These are phyloP conservation scores for Thuja plicata DNA, from an alignment of 83 land plant genomes.

Conservation along the genomic window DNA sequence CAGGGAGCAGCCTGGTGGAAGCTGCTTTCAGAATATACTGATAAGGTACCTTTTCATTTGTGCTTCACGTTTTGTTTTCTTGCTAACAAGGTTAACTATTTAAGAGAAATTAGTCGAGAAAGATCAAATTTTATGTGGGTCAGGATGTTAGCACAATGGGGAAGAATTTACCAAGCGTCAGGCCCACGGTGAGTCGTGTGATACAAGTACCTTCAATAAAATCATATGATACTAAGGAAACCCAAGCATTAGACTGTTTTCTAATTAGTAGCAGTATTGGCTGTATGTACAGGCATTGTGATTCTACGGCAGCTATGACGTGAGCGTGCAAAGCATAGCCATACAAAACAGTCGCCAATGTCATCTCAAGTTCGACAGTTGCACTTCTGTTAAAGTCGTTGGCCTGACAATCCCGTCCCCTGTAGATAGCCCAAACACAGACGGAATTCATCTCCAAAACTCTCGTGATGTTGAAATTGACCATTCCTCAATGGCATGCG, in stretches of 20 bases:
- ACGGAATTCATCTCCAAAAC: slow-evolving; percentile 4
- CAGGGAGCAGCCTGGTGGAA: slow-evolving; percentile 57
- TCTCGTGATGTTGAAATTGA: not conserved
- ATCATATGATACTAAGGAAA: too few relatives aligned
- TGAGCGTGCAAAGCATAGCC: slow-evolving; percentile 31
- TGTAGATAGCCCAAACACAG: not conserved
- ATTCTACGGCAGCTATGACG: slow-evolving; percentile 48
- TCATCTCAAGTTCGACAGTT: slow-evolving; percentile 59
- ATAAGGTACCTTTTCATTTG: not conserved
- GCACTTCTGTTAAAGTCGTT: slow-evolving; percentile 26
- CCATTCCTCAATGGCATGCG: not conserved
- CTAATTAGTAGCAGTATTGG: not conserved
- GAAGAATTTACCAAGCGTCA: not conserved
- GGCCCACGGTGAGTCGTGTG: not conserved
- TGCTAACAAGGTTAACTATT: not conserved
- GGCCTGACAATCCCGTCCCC: not conserved
- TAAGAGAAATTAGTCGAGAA: not conserved
- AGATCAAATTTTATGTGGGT: not conserved
- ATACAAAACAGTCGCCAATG: slow-evolving; percentile 49
- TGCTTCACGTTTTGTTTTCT: not conserved
- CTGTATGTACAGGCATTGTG: slow-evolving; percentile 29
- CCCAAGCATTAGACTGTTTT: not conserved
- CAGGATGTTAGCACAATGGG: not conserved
- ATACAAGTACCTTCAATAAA: not conserved
- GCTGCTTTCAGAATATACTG: slow-evolving; percentile 10